phyloP scores from a whole-genome alignment of 441 rosid genomes.

The Eruca vesicaria region DNA sequence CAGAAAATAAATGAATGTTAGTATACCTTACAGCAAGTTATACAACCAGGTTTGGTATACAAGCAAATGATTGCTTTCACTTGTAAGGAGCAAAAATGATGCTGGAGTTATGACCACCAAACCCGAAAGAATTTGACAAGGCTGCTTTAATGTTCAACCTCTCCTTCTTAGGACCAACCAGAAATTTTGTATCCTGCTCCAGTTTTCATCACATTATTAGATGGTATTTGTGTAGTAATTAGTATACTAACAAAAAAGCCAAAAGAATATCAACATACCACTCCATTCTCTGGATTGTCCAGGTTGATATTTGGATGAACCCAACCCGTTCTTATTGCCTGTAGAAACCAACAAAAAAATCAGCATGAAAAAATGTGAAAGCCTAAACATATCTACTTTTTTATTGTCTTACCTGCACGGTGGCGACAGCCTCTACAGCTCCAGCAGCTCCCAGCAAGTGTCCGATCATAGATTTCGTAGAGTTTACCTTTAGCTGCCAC shows the following conservation, averaged over 20 bases:
- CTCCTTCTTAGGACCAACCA: constrained; percentile 94
- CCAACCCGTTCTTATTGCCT: constrained; percentile 99
- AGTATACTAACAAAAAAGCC: neutral
- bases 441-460: constrained; percentile 97
- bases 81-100: constrained; percentile 89
- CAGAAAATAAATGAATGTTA: neutral
- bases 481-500: constrained; percentile 74
- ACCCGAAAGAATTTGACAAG: constrained; percentile 93
- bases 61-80: constrained; percentile 34
- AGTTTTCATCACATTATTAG: neutral
- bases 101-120: constrained; percentile 99
- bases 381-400: no score
- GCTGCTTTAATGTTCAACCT: constrained; percentile 80
- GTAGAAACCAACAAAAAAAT: constrained; percentile 21
- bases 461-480: constrained; percentile 97
- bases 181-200: constrained; percentile 65
- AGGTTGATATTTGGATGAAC: constrained; percentile 97
- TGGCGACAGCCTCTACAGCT: constrained; percentile 91
- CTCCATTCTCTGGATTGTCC: constrained; percentile 79
- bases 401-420: constrained; percentile 65
- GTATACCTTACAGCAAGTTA: constrained; percentile 47
- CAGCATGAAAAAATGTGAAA: neutral
- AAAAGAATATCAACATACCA: constrained; percentile 47
- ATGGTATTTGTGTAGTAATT: neutral
- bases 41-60: constrained; percentile 29